phyloP scores from a whole-genome alignment of 2,329 filamentous ascomycete genomes.

The Alternaria brassicae region DNA sequence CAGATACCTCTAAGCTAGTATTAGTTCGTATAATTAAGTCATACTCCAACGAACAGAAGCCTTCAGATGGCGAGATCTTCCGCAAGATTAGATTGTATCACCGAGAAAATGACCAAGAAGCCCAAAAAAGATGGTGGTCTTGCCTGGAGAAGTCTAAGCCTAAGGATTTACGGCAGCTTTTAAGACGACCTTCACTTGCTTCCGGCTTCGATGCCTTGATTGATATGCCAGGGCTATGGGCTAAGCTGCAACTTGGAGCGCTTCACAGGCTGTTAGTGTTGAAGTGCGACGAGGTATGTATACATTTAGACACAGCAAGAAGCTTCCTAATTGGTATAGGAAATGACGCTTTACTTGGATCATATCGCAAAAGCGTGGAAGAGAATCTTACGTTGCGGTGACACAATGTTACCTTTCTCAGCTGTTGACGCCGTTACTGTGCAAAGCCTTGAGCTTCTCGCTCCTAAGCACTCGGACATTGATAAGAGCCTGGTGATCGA shows the following conservation, averaged over 20 bases:
- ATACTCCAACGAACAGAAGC: constrained; percentile 24
- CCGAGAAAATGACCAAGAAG: constrained; percentile 9
- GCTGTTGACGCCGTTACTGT: constrained; percentile 15
- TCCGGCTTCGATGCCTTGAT: constrained; percentile 24
- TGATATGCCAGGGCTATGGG: constrained; percentile 29
- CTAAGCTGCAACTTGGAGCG: constrained; percentile 27
- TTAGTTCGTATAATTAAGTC: constrained; percentile 18
- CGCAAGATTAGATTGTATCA: constrained; percentile 28
- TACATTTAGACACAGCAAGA: background rate
- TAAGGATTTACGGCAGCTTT: constrained; percentile 26
- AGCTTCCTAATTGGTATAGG: constrained; percentile 13
- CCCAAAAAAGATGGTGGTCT: constrained; percentile 26
- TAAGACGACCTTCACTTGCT: constrained; percentile 15
- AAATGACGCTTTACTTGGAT: constrained; percentile 25
- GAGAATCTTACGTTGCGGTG: constrained; percentile 14
- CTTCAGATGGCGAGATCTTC: constrained; percentile 28
- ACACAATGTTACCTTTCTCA: constrained; percentile 8
- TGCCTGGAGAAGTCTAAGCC: constrained; percentile 25
- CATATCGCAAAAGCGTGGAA: constrained; percentile 17
- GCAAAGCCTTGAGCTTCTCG: constrained; percentile 14
- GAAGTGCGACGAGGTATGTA: constrained; percentile 28
- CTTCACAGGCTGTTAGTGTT: constrained; percentile 29
- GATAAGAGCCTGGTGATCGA: constrained; percentile 9
- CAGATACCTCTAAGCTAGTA: constrained; percentile 15
- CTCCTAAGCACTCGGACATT: constrained; percentile 13